Conservation (phyloP, 1,284 basidiomycete species). For the Bondarzewia mesenterica region DNA sequence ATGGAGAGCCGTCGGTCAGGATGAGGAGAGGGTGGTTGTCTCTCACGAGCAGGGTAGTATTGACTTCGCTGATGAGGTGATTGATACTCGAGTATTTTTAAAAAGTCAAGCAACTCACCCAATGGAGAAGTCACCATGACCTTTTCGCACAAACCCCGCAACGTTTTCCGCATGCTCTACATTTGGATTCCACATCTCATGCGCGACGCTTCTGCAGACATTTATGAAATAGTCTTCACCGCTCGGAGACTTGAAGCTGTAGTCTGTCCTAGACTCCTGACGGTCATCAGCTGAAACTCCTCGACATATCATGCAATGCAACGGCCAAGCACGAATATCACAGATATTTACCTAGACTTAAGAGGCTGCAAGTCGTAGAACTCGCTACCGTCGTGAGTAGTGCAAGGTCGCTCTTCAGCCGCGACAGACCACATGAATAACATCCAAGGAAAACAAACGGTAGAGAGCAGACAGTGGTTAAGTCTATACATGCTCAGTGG, state of each 20-base stretch:
- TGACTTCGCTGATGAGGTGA: slow-evolving; percentile 37
- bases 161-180: slow-evolving; percentile 46
- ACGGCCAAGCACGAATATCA: too few species aligned
- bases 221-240: slow-evolving; percentile 49
- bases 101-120: slow-evolving; percentile 36
- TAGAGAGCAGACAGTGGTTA: background rate
- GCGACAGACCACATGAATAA: slow-evolving; percentile 1
- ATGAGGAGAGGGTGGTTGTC: slow-evolving; percentile 38
- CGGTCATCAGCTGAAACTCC: slow-evolving; percentile 12
- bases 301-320: too few species aligned
- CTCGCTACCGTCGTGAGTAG: slow-evolving; percentile 31
- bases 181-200: slow-evolving; percentile 50
- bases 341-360: slow-evolving; percentile 34
- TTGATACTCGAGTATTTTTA: background rate
- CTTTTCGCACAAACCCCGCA: slow-evolving; percentile 52
- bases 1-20: slow-evolving; percentile 53
- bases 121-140: slow-evolving; percentile 61
- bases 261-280: slow-evolving; percentile 46
- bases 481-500: background rate
- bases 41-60: slow-evolving; percentile 48
- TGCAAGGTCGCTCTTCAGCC: slow-evolving; percentile 28
- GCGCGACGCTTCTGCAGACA: slow-evolving; percentile 48
- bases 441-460: slow-evolving; percentile 1
- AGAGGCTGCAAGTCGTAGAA: slow-evolving; percentile 60
- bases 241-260: slow-evolving; percentile 39